phyloP scores from a whole-genome alignment of 1,284 basidiomycete species.

The Trametes versicolor region DNA sequence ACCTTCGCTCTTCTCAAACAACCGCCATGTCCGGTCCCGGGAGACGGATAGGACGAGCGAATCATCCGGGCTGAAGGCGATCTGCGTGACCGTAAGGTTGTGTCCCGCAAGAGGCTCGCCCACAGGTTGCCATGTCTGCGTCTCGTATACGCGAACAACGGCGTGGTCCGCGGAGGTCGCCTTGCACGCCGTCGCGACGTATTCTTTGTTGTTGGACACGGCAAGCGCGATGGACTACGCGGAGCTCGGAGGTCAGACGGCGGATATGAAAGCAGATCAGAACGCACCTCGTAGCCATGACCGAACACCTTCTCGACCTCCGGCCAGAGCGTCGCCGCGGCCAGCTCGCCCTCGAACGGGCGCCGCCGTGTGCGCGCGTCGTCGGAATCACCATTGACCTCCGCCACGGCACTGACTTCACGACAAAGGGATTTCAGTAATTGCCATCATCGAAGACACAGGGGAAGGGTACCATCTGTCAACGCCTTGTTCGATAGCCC shows the following conservation, averaged over 20 bases:
- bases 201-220: constrained; percentile 70
- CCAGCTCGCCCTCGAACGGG: constrained; percentile 86
- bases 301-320: constrained; percentile 98
- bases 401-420: constrained; percentile 28
- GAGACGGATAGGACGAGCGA: constrained; percentile 84
- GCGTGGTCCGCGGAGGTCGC: constrained; percentile 91
- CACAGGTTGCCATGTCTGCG: constrained; percentile 72
- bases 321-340: constrained; percentile 93
- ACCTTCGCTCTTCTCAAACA: constrained; percentile 70
- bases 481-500: constrained; percentile 79
- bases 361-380: constrained; percentile 52
- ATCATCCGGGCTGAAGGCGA: constrained; percentile 91
- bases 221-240: constrained; percentile 80
- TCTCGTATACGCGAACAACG: constrained; percentile 86
- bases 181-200: constrained; percentile 94
- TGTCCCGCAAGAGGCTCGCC: constrained; percentile 86
- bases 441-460: constrained; percentile 7
- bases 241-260: neutral
- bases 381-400: constrained; percentile 27
- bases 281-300: constrained; percentile 91
- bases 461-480: constrained; percentile 57
- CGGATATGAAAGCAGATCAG: neutral
- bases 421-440: neutral
- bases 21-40: constrained; percentile 91
- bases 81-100: constrained; percentile 88